phyloP scores from a whole-genome alignment of 2,329 filamentous ascomycete genomes.

The Bipolaris victoriae region DNA sequence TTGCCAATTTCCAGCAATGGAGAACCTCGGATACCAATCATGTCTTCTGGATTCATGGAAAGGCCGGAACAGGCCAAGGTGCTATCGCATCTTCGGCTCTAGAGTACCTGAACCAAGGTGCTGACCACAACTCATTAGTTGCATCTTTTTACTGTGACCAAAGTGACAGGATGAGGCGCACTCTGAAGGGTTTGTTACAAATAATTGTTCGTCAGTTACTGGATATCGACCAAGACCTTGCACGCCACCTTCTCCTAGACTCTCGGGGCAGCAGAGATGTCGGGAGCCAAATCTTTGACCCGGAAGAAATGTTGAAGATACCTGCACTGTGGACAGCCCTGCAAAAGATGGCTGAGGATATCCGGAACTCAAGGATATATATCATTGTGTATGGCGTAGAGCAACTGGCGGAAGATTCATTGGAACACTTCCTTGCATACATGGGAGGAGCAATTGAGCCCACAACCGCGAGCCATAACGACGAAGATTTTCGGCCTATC shows the following conservation, averaged over 20 bases:
- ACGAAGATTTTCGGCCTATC: conserved; percentile 12
- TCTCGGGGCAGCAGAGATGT: conserved; percentile 24
- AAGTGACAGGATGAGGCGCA: conserved; percentile 25
- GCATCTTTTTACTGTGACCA: conserved; percentile 35
- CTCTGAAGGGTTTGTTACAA: conserved; percentile 23
- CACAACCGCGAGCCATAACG: background rate
- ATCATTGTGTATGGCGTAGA: conserved; percentile 29
- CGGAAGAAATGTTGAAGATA: conserved; percentile 21
- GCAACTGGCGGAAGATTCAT: conserved; percentile 28
- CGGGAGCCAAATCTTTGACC: conserved; percentile 26
- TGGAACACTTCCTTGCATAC: conserved; percentile 22
- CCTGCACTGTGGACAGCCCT: conserved; percentile 28
- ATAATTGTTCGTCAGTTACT: conserved; percentile 29
- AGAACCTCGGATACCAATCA: conserved; percentile 8
- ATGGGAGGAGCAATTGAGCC: conserved; percentile 12
- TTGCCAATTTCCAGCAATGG: conserved; percentile 23
- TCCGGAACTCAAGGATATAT: conserved; percentile 19
- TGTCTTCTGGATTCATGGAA: conserved; percentile 34
- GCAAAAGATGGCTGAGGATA: conserved; percentile 22
- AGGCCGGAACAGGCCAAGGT: conserved; percentile 29
- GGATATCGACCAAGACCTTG: conserved; percentile 25
- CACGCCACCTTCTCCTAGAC: conserved; percentile 28
- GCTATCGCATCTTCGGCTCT: conserved; percentile 30
- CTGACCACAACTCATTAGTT: conserved; percentile 14
- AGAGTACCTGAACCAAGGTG: conserved; percentile 14